Evolutionary conservation across 495 filamentous ascomycete genomes (phyloP), one percentile per base, ranked within the genome.

Genomic region (Thermochaetoides thermophila): DNA sequence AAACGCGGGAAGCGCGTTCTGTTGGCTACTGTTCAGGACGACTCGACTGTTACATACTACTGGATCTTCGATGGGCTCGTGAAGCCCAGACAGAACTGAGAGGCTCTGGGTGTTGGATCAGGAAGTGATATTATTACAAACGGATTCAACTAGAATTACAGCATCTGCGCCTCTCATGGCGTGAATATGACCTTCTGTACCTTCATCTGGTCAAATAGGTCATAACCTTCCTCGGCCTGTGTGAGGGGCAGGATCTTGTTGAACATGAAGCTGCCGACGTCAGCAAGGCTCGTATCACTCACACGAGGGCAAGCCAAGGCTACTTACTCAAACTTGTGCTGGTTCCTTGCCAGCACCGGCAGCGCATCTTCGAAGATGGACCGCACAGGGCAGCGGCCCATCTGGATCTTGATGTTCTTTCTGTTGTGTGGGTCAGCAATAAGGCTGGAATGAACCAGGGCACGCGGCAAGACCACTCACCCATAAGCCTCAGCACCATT

Each of bases 41-140:
- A 99, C 53, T 91, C 84, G 27, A 96, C 89, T 2, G 70, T 96
- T 14, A 82, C 87, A 3, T 96, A 93, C 52, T 99, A 99, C 52
- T 71, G 93, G 46, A 72, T 95, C 27, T 85, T 93, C 43, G 87
- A 95, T 53, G 91, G 91, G 2, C 73, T 92, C 29, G 86, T 97
- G 17, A 97, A 96, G 58, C 89, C 91, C 3, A 64, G 91, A 37
- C 89, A 95, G 52, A 97, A 97, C 54, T 97, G 44, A 63, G n/a
- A 28, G 22, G 22, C 23, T 29, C 17, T 19, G 21, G 21, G 6
- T 11, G n/a, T 0, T 13, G n/a, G n/a, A n/a, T n/a, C n/a, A n/a
- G n/a, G n/a, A n/a, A n/a, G n/a, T n/a, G n/a, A n/a, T n/a, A n/a
- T n/a, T n/a, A n/a, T n/a, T n/a, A n/a, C n/a, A n/a, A n/a, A n/a